These are phyloP conservation scores for Cucumis hystrix DNA, from an alignment of 306 rosid species.

Conservation along the genomic window DNA sequence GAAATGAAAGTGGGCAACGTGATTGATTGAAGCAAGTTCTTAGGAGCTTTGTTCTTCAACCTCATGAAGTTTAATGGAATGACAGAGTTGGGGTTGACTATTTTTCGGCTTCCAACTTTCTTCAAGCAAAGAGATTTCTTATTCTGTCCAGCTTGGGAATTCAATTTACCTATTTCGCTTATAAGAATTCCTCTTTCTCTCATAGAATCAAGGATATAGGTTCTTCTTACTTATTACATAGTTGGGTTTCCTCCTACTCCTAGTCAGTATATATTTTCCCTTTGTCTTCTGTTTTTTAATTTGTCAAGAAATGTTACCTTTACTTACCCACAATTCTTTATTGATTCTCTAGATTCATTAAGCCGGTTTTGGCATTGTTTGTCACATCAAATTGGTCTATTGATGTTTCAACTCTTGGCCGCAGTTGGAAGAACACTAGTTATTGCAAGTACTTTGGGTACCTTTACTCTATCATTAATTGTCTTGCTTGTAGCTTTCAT, in stretches of 20 bases:
- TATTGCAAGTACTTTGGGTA: slow-evolving; percentile 48
- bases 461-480: slow-evolving; percentile 43
- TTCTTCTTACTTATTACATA: slow-evolving; percentile 52
- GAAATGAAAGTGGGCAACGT: slow-evolving; percentile 40
- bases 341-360: slow-evolving; percentile 42
- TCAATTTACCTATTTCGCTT: slow-evolving; percentile 54
- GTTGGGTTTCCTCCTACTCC: slow-evolving; percentile 76
- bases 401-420: slow-evolving; percentile 72
- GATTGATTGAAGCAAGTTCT: slow-evolving; percentile 34
- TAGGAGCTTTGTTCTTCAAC: slow-evolving; percentile 57
- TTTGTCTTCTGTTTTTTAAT: not conserved
- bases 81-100: slow-evolving; percentile 47
- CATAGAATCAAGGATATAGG: slow-evolving; percentile 56
- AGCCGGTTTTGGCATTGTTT: slow-evolving; percentile 70
- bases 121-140: slow-evolving; percentile 58
- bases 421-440: slow-evolving; percentile 63
- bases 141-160: slow-evolving; percentile 81
- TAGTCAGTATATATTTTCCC: slow-evolving; percentile 30
- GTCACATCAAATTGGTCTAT: slow-evolving; percentile 69
- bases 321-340: not conserved
- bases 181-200: slow-evolving; percentile 65
- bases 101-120: slow-evolving; percentile 53
- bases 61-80: slow-evolving; percentile 63
- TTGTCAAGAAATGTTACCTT: not conserved
- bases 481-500: slow-evolving; percentile 85